Base-by-base conservation (phyloP, 116 monocot species). In the Dioscorea cayenensis region DNA sequence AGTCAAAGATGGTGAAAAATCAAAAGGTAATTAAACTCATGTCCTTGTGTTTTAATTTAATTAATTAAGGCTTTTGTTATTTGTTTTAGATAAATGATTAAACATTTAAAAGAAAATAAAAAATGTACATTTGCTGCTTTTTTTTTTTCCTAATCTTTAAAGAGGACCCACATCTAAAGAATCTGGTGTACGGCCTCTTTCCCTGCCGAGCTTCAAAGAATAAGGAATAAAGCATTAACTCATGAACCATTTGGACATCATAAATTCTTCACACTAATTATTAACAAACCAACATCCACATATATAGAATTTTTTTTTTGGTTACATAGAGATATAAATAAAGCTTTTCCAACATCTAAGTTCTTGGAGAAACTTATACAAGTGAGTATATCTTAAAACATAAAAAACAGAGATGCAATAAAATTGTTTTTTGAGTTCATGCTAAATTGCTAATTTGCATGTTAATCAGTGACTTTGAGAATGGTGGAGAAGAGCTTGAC, bases 161-260 rank as follows among this genome's bases (percentile, higher is more conserved):
- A 52, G 28, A 69, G 67, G 68, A 66, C 48, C 51, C 68, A 29
- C 25, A 25, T 1, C 63, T 5, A 81, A 66, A 73, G 82, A 85
- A 85, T 85, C 75, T 73, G 76, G 82, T 73, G 79, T 82, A 81
- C 82, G 79, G 78, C 62, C 76, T 75, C 60, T 72, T 68, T 60
- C 80, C 77, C 76, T 49, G 29, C 59, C 22, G 52, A 75, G 79
- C 83, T 75, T 75, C 19, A 55, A 79, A 70, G 84, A 75, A 79
- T 68, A 84, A 76, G 83, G 83, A 83, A 83, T 83, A 83, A 83
- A 83, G 78, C 2, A 27, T 32, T 32, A 32, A 32, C 4, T 32
- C 2, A 32, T 2, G 32, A 32, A 2, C 32, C 4, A 32, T 32
- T 32, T 32, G 32, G 32, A 32, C 32, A 32, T 32, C 4, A 32